Evolutionary conservation across 2,329 filamentous ascomycete species (phyloP), one percentile per base, ranked within the genome.

Genomic region (Epichloe scottii): DNA sequence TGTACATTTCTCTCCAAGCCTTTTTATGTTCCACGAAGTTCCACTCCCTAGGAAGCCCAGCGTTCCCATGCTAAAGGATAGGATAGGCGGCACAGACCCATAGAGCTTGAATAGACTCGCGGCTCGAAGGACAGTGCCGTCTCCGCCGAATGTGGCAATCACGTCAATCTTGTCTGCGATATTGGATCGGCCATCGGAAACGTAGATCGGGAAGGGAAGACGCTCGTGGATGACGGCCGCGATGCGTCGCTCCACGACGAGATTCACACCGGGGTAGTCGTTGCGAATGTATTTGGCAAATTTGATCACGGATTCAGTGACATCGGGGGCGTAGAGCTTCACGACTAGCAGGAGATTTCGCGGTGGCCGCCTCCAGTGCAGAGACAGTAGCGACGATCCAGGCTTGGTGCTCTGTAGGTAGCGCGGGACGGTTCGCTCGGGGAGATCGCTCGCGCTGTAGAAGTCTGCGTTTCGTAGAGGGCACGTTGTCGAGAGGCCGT

Each of bases 1-100:
- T 94, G 70, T 94, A 96, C 49, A 93, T 88, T 63, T 96, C 88
- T 46, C 89, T 76, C 71, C 94, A 95, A 0, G 93, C 93, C 46
- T 87, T 79, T 68, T 95, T 95, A 70, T 94, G 88, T 60, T 97
- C 90, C 6, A 76, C 75, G 64, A 97, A 97, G 60, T 93, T 94
- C 90, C 91, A 98, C 68, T 97, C 91, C 91, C 90, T 7, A 98
- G 71, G 58, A 98, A 98, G 0, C 93, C 93, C 1, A 98, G 72
- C 0, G 91, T 94, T 5, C 93, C 93, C 88, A 98, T 96, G 64
- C 89, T 95, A 63, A 98, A 98, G 1, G 88, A 89, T 7, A 98
- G 73, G 35, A 98, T 86, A 0, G 93, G 93, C 0, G 93, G 93
- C 0, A 98, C 91, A 42, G 82, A 81, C 2, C 78, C 75, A 43